Evolutionary conservation across 2,329 filamentous ascomycete species (phyloP), one percentile per base, ranked within the genome.

Genomic region (Aaosphaeria pasadenensis): DNA sequence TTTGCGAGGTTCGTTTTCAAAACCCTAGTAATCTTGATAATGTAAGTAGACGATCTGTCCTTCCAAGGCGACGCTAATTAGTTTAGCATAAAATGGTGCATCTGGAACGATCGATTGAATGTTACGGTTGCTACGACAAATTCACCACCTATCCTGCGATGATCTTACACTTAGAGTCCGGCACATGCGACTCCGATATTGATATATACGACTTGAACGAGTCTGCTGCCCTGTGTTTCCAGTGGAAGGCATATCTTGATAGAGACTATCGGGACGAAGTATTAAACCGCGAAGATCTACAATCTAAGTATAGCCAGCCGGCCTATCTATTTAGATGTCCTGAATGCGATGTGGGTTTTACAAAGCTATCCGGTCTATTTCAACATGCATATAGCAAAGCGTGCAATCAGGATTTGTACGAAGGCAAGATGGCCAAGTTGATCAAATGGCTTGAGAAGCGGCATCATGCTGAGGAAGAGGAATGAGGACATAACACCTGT

Each of bases 221-320:
- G 36, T 45, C 49, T 13, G 55, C 58, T 24, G 53, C 58, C 11
- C 42, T 46, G 13, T 60, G 55, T 35, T 53, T 47, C 40, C 51
- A 59, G 11, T 59, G 53, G 46, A 45, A 49, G 35, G 39, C 51
- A 35, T 62, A 47, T 39, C 33, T 60, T 31, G 52, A 56, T 42
- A 45, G 52, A 42, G 48, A 55, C n/a, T 56, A 57, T 42, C 50
- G 47, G 13, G 38, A 54, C 13, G 57, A 53, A 5, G 30, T 57
- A 31, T 54, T 53, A 4, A 24, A 51, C 30, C 30, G 51, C 39
- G 24, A 43, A 9, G 43, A 51, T 47, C 45, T 51, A 28, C 28
- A 50, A 32, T 30, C 36, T 38, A 30, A 43, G 32, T 53, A 55
- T 48, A 30, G n/a, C 30, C 36, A 46, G 4, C 7, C 29, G 24